These are phyloP conservation scores for Nissolia schottii DNA, from an alignment of 306 rosid species.

Conservation along the genomic window DNA sequence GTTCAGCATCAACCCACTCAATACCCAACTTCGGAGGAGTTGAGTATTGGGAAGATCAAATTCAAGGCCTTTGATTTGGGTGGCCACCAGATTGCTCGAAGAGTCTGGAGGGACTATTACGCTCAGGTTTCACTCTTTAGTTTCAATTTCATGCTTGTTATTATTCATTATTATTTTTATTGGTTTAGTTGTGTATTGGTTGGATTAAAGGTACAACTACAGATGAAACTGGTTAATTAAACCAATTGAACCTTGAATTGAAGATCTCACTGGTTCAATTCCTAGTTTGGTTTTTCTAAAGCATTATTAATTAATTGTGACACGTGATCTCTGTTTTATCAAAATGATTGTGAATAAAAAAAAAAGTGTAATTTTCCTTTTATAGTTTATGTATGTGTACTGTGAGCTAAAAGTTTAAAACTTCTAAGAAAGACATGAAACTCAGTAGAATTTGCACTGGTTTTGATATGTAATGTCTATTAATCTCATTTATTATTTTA, in stretches of 20 bases:
- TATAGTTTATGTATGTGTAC: background rate
- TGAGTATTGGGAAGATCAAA: constrained; percentile 57
- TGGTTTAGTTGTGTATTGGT: background rate
- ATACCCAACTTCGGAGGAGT: constrained; percentile 64
- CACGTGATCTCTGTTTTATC: background rate
- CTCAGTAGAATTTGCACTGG: background rate
- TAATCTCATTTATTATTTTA: background rate
- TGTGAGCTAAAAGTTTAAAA: background rate
- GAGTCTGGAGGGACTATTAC: constrained; percentile 72
- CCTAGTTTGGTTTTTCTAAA: no score
- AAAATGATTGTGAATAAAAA: background rate
- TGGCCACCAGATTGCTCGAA: constrained; percentile 65
- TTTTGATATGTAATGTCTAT: background rate
- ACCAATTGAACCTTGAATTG: background rate
- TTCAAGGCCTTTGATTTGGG: constrained; percentile 74
- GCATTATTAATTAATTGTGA: background rate
- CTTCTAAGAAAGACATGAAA: background rate
- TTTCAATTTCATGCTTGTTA: background rate
- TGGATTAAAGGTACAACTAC: background rate
- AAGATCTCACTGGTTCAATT: background rate
- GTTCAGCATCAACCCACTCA: constrained; percentile 67
- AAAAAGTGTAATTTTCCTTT: background rate
- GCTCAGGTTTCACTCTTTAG: constrained; percentile 38
- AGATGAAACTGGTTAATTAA: background rate
- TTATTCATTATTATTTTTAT: background rate